These are phyloP conservation scores for Arachis monticola DNA, from an alignment of 331 rosid species.

Conservation along the genomic window DNA sequence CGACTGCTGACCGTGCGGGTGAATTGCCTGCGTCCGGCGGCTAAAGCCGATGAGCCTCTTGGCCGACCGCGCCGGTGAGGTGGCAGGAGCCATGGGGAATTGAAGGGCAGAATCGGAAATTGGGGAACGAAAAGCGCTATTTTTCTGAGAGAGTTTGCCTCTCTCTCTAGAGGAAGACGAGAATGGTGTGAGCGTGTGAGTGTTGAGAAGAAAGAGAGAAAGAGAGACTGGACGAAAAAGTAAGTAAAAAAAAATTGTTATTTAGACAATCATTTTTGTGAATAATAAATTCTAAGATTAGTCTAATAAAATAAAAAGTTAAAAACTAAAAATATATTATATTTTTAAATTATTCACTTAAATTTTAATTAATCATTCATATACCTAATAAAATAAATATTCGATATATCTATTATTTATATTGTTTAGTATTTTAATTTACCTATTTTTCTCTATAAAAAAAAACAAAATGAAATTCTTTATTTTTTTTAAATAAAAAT, in stretches of 20 bases:
- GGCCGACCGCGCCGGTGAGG: constrained; percentile 44
- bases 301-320: no score
- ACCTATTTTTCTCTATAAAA: no score
- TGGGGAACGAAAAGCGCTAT: background rate
- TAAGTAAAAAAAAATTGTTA: no score
- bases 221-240: background rate
- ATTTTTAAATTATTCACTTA: no score
- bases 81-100: constrained; percentile 63
- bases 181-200: constrained; percentile 53
- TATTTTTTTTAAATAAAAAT: no score
- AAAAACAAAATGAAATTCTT: no score
- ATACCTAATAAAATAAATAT: no score
- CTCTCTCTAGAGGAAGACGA: constrained; percentile 30
- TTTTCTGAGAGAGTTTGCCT: background rate
- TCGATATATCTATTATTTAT: no score
- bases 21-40: constrained; percentile 59
- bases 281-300: no score
- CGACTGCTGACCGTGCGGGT: constrained; percentile 21
- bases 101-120: constrained; percentile 42
- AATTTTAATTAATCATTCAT: no score
- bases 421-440: no score
- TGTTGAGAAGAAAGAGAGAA: background rate
- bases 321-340: background rate
- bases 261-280: no score
- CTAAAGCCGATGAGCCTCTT: constrained; percentile 52